Base-by-base conservation (phyloP, 2,329 filamentous ascomycete species). In the Paraphaeosphaeria minitans region DNA sequence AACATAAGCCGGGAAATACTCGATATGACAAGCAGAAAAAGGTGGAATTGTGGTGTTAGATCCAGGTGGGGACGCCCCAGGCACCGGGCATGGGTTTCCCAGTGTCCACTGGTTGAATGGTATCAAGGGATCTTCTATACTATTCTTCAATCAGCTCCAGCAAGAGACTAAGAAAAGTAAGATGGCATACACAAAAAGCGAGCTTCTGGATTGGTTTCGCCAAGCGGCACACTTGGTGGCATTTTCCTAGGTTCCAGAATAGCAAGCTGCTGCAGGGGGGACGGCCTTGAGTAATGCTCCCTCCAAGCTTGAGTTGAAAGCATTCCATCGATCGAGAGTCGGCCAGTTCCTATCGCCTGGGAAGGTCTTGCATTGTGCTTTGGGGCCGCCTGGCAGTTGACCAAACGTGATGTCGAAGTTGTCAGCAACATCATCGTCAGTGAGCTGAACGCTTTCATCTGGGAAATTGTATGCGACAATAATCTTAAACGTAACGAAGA, bases 261-360 rank as follows among this genome's bases (percentile, higher is more conserved):
- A 73, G 53, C 68, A 73, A 46, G 67, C 58, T 47, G 68, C 67
- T n/a, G 66, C 67, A 24, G 69, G 67, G 19, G 69, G 70, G 13
- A 70, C 53, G 19, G 62, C 65, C 42, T 56, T 66, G n/a, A 72
- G 51, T 31, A 73, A 56, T 9, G 61, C 62, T 21, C 69, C 69
- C 1, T 55, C 63, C 7, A 73, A 56, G 39, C 57, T 70, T 14
- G 52, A 29, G 35, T 72, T 70, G 58, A 72, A 65, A 1, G 60
- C 58, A 54, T 45, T 53, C 68, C 70, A 73, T 47, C 61, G 59
- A 37, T 57, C 53, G 10, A 14, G 10, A n/a, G 62, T 68, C 4
- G 69, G 70, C 70, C 70, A 73, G 13, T 65, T 37, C 10, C 55
- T 58, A 35, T 71, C 67, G 42, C 68, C 65, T 6, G 70, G 63